Evolutionary conservation across 257 asterid species (phyloP), one percentile per base, ranked within the genome.

Genomic region (Solanum medicagineum): DNA sequence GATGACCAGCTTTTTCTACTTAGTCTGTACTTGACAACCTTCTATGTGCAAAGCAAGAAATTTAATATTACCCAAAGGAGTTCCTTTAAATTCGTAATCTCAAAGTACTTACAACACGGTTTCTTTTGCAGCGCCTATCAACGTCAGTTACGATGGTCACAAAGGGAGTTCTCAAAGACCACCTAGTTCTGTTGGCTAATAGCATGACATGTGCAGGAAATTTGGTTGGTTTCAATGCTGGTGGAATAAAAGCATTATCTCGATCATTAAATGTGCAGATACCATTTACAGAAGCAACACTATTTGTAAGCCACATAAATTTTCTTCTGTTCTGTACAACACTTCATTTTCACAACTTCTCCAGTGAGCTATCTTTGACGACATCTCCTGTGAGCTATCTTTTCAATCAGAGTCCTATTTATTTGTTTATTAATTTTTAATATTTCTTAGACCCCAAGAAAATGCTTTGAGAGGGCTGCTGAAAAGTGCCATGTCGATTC

Each of bases 161-260:
- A 47, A 97, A 95, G 90, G 99, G 98, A 74, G 99, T 97, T 80
- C 96, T 97, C 85, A 97, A 94, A 89, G 99, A 97, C 84, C 99
- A 97, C 89, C 96, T 97, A 81, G 95, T 97, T 73, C 84, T 97
- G 87, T 85, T 97, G 90, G 98, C 96, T 9, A 95, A 95, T 88
- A 95, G 97, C 92, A 97, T 97, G 99, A 95, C 98, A 49, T 94
- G 95, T 86, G 92, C 95, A 87, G 99, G 99, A 55, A 93, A 91
- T 62, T 85, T 97, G 89, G 89, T 95, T 90, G 99, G 99, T 85
- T 97, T 97, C 87, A 97, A 95, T 86, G 75, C 93, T 56, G 98
- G 98, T 69, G 99, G 99, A 26, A 93, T 97, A 60, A 97, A 97
- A 89, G 90, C 98, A 54, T 84, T 97, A 83, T 94, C 98, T 53